Evolutionary conservation across 208 protist species (phyloP).

Genomic region (Endotrypanum monterogeii): DNA sequence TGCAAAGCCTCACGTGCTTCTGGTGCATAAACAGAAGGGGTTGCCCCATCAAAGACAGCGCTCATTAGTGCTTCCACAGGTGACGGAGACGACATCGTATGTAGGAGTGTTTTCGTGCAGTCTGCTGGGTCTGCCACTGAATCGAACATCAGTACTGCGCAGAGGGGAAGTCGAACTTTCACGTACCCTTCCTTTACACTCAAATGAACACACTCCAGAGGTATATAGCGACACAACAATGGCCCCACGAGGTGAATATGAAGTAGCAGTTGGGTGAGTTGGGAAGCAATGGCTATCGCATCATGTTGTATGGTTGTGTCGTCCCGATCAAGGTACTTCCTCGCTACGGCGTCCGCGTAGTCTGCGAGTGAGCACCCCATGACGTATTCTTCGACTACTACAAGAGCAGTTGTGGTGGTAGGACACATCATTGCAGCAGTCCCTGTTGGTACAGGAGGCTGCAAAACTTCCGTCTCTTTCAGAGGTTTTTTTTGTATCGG

Average conservation of each 20-base stretch:
- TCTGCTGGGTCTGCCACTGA: neutral
- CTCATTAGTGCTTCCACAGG: neutral
- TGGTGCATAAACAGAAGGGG: conserved; percentile 1
- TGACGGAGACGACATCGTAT: neutral
- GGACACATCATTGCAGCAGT: neutral
- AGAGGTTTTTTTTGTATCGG: neutral
- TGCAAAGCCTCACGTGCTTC: conserved; percentile 9
- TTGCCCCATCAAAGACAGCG: neutral
- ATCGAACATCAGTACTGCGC: conserved; percentile 5
- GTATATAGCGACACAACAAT: conserved; percentile 19
- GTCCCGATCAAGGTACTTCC: neutral
- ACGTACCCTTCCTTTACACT: conserved; percentile 18
- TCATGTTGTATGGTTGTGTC: conserved; percentile 14
- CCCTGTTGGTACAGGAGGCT: neutral
- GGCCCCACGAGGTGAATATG: conserved; percentile 11
- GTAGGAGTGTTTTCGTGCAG: too few relatives aligned
- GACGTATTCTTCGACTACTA: conserved; percentile 25
- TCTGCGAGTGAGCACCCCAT: conserved; percentile 30
- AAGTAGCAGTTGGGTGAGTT: conserved; percentile 16
- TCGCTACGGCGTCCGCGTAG: conserved; percentile 20
- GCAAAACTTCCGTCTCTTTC: neutral
- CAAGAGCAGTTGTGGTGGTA: neutral
- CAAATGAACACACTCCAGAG: conserved; percentile 10
- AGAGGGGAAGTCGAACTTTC: conserved; percentile 23
- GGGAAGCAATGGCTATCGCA: conserved; percentile 17